Conservation (phyloP, 352 stramenopile species). For the Phytopythium kandeliae region DNA sequence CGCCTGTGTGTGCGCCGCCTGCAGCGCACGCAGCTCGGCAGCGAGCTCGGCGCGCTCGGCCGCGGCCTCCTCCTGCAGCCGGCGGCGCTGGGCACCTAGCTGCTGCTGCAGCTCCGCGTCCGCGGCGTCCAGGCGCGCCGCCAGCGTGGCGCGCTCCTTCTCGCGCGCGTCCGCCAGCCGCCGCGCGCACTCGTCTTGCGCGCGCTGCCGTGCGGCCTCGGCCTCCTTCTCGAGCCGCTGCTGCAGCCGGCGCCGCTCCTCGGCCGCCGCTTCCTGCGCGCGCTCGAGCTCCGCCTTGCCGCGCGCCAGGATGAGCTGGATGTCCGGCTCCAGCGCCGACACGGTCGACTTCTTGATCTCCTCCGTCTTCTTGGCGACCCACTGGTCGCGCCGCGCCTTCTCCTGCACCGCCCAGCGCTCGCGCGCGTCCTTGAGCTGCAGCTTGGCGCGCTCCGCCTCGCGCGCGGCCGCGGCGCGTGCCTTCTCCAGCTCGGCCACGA, state of each 20-base stretch:
- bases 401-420: constrained; percentile 66
- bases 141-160: constrained; percentile 70
- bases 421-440: constrained; percentile 76
- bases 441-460: constrained; percentile 57
- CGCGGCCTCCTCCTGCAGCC: constrained; percentile 69
- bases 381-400: constrained; percentile 66
- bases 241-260: constrained; percentile 55
- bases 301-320: constrained; percentile 74
- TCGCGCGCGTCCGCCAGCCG: constrained; percentile 67
- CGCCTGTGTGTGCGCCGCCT: constrained; percentile 47
- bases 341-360: constrained; percentile 85
- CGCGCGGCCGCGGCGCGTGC: constrained; percentile 24
- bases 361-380: constrained; percentile 77
- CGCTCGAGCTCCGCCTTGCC: constrained; percentile 68
- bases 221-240: constrained; percentile 54
- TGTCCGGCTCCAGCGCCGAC: constrained; percentile 69
- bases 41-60: constrained; percentile 49
- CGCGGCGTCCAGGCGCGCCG: constrained; percentile 62
- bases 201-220: constrained; percentile 35
- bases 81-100: constrained; percentile 55
- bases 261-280: constrained; percentile 38
- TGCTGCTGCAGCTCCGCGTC: constrained; percentile 79
- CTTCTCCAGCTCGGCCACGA: constrained; percentile 67
- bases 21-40: constrained; percentile 39
- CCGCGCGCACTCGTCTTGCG: constrained; percentile 68